Percentiles rank a stretch among this genome's conserved stretches.
Evolutionary conservation across 1,284 basidiomycete genomes (phyloP).

Genomic region (Cerrena zonata): DNA sequence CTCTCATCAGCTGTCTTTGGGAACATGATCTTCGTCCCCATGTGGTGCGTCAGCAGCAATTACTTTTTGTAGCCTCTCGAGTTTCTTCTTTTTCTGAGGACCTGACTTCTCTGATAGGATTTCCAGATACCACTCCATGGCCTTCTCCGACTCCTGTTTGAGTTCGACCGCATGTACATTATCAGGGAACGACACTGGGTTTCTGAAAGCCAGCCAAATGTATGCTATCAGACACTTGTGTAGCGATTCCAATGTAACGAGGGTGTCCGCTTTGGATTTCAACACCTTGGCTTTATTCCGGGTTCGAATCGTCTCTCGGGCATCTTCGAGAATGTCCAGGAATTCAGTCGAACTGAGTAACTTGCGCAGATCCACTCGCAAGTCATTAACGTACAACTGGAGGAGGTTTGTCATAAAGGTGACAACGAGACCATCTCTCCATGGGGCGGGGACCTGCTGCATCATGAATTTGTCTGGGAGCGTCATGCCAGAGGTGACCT

Average conservation of each 20-base stretch:
- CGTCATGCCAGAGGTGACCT: constrained; percentile 20
- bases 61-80: too few relatives aligned
- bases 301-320: constrained; percentile 1
- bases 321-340: constrained; percentile 13
- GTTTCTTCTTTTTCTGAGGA: neutral
- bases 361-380: constrained; percentile 22
- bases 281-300: neutral
- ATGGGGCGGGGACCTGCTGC: constrained; percentile 21
- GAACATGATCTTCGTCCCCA: too few relatives aligned
- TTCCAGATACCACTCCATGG: constrained; percentile 62
- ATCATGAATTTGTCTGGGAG: constrained; percentile 22
- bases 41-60: too few relatives aligned
- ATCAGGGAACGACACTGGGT: constrained; percentile 68
- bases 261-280: constrained; percentile 16
- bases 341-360: constrained; percentile 15
- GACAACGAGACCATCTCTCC: constrained; percentile 22
- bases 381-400: constrained; percentile 17
- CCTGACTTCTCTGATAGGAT: constrained; percentile 26
- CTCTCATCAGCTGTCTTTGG: too few relatives aligned
- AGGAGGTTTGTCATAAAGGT: constrained; percentile 21
- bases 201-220: constrained; percentile 83
- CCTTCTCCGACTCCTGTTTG: constrained; percentile 65
- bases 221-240: constrained; percentile 83
- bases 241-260: constrained; percentile 65
- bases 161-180: constrained; percentile 44